These are phyloP conservation scores for Aegilops speltoides DNA, from an alignment of 176 grass and related monocot genomes.

Conservation along the genomic window DNA sequence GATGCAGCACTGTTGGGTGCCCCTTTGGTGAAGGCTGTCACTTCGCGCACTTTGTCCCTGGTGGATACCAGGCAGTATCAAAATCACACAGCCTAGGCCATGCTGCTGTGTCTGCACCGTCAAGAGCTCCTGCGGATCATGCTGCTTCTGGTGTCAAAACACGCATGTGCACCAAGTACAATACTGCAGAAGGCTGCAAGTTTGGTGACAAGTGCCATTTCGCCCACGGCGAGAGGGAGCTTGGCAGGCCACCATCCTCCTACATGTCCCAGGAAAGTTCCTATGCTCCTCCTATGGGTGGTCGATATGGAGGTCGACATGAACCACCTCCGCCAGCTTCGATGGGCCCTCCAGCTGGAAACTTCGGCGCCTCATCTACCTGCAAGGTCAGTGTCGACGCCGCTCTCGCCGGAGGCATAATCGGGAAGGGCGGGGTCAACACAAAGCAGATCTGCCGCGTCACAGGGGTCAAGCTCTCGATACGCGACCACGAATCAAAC, in stretches of 20 bases:
- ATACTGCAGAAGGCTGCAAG: slow-evolving; percentile 78
- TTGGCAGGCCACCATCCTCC: slow-evolving; percentile 39
- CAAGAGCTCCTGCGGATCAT: slow-evolving; percentile 52
- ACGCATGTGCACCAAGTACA: slow-evolving; percentile 89
- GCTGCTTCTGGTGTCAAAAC: slow-evolving; percentile 50
- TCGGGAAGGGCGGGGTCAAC: slow-evolving; percentile 90
- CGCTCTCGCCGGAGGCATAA: slow-evolving; percentile 81
- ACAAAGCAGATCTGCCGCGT: slow-evolving; percentile 84
- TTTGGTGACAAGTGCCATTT: slow-evolving; percentile 88
- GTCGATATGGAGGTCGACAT: slow-evolving; percentile 39
- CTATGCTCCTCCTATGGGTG: slow-evolving; percentile 53
- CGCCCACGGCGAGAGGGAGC: slow-evolving; percentile 80
- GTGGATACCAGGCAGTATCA: slow-evolving; percentile 66
- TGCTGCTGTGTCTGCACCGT: slow-evolving; percentile 38
- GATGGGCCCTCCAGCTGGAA: slow-evolving; percentile 50
- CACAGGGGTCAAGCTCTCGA: slow-evolving; percentile 77
- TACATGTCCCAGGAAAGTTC: slow-evolving; percentile 42
- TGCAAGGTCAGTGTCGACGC: slow-evolving; percentile 91
- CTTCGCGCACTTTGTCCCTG: slow-evolving; percentile 78
- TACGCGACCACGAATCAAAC: slow-evolving; percentile 69
- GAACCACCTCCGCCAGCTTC: slow-evolving; percentile 32
- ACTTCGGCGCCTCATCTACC: slow-evolving; percentile 78
- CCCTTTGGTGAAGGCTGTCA: slow-evolving; percentile 84
- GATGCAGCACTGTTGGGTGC: slow-evolving; percentile 82
- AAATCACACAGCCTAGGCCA: slow-evolving; percentile 64